A percentile compares a stretch with the other conserved stretches of the same genome.
Conservation (phyloP, 1,284 basidiomycete genomes). For the Anthracocystis panici-leucophaei region DNA sequence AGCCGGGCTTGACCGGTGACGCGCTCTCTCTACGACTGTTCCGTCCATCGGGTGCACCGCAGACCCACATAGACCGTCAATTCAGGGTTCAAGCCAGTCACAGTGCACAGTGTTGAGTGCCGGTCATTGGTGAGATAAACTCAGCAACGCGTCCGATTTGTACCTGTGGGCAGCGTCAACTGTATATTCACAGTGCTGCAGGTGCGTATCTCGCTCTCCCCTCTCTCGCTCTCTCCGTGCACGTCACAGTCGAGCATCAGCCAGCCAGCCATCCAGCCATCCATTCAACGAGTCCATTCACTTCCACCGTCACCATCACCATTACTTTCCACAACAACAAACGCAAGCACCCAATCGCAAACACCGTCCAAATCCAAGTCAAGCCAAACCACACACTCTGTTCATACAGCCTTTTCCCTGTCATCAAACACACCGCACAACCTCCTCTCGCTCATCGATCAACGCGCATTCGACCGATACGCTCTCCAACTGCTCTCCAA, state of each 20-base stretch:
- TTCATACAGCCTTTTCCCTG: background rate
- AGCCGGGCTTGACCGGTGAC: background rate
- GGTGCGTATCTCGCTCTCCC: no score
- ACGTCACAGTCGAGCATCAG: background rate
- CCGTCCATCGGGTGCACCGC: no score
- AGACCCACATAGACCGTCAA: no score
- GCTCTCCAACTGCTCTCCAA: constrained; percentile 10
- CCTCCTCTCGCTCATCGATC: background rate
- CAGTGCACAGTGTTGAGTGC: no score
- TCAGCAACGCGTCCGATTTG: no score
- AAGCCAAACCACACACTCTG: background rate
- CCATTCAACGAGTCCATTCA: background rate
- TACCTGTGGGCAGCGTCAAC: no score
- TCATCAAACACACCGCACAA: background rate
- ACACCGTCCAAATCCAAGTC: background rate
- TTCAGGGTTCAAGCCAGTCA: no score
- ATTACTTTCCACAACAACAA: background rate
- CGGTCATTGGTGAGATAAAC: no score
- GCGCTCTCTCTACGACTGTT: background rate
- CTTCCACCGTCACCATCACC: background rate
- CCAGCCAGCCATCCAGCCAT: background rate
- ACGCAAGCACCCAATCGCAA: background rate
- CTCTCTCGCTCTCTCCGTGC: background rate
- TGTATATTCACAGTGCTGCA: no score
- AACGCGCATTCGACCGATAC: background rate